phyloP scores from a whole-genome alignment of 805 yeast genomes.

The Candida nemodendra region DNA sequence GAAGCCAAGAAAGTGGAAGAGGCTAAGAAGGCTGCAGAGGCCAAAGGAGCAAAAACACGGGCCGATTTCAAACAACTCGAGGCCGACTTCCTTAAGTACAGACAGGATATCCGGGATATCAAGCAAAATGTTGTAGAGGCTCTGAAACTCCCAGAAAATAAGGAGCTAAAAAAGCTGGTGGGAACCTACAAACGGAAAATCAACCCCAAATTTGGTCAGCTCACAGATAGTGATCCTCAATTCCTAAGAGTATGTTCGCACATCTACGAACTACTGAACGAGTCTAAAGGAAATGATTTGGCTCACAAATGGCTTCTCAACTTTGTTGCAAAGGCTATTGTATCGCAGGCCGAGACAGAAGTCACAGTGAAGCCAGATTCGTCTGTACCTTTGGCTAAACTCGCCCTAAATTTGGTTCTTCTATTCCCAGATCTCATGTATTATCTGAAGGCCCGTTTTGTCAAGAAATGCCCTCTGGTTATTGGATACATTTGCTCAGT shows the following conservation, averaged over 20 bases:
- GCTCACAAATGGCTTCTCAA: slow-evolving; percentile 76
- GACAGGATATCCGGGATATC: slow-evolving; percentile 52
- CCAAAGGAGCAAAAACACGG: slow-evolving; percentile 26
- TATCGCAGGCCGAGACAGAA: slow-evolving; percentile 91
- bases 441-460: slow-evolving; percentile 71
- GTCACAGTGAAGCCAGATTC: slow-evolving; percentile 75
- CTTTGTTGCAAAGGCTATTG: slow-evolving; percentile 78
- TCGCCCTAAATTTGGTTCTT: slow-evolving; percentile 55
- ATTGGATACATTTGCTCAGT: slow-evolving; percentile 77
- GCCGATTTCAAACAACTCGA: slow-evolving; percentile 40
- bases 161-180: slow-evolving; percentile 48
- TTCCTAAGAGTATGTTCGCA: slow-evolving; percentile 50
- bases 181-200: slow-evolving; percentile 69
- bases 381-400: slow-evolving; percentile 74
- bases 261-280: slow-evolving; percentile 46
- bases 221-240: slow-evolving; percentile 70
- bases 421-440: slow-evolving; percentile 50
- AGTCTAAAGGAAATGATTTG: slow-evolving; percentile 46
- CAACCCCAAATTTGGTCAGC: slow-evolving; percentile 89
- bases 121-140: slow-evolving; percentile 58
- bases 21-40: slow-evolving; percentile 23
- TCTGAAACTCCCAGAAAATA: slow-evolving; percentile 39
- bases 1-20: slow-evolving; percentile 25
- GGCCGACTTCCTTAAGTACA: slow-evolving; percentile 45
- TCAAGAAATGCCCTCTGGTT: slow-evolving; percentile 86